Conservation (phyloP, 108 stramenopile genomes). For the Mayamaea pseudoterrestris region DNA sequence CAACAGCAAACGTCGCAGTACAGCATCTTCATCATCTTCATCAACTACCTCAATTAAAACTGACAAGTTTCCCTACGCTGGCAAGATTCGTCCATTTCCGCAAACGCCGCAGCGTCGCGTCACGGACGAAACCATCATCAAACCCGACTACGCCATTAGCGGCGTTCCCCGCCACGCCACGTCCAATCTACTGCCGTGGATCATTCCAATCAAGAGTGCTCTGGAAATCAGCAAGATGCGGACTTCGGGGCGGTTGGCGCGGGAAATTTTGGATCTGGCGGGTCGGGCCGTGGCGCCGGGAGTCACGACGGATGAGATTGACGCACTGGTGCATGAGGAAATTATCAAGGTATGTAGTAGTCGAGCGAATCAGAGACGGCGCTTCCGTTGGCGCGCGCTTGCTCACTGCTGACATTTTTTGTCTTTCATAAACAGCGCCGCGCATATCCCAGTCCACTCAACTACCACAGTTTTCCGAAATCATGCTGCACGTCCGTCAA, state of each 20-base stretch:
- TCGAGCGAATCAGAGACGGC: too few species aligned
- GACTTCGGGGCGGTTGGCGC: constrained; percentile 66
- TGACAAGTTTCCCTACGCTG: constrained; percentile 72
- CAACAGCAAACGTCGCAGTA: too few species aligned
- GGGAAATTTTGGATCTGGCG: constrained; percentile 89
- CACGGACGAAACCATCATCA: constrained; percentile 20
- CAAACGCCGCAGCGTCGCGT: constrained; percentile 57
- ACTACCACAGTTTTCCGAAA: constrained; percentile 97
- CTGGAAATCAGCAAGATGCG: constrained; percentile 90
- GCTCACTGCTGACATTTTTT: too few species aligned
- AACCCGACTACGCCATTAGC: constrained; percentile 75
- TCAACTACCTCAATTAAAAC: background rate
- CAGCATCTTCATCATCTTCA: background rate
- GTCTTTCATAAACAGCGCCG: constrained; percentile 10
- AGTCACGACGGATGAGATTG: constrained; percentile 90
- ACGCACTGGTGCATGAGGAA: constrained; percentile 83
- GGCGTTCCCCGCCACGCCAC: constrained; percentile 35
- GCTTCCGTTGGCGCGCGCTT: too few species aligned
- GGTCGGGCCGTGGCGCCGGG: constrained; percentile 75
- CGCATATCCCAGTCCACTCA: constrained; percentile 93
- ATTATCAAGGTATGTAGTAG: constrained; percentile 35
- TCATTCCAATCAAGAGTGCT: constrained; percentile 81
- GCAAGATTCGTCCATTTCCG: constrained; percentile 49
- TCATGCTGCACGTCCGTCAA: constrained; percentile 96
- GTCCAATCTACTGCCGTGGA: constrained; percentile 42